Evolutionary conservation across 1,284 basidiomycete species (phyloP).

Genomic region (Ganoderma boninense): DNA sequence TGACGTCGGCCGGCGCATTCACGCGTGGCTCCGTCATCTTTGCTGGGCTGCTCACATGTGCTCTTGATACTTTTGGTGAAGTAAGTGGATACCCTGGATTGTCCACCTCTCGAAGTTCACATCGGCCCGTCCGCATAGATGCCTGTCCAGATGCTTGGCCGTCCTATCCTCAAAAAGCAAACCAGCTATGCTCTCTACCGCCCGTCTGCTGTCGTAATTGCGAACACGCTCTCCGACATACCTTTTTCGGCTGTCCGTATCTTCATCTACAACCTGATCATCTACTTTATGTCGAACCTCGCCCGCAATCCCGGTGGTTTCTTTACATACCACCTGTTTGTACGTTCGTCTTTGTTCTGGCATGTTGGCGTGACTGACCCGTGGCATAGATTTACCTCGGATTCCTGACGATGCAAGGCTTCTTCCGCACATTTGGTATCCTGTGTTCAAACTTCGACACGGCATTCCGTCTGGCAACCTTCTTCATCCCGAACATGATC

Average conservation of each 20-base stretch:
- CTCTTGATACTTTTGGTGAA: slow-evolving; percentile 83
- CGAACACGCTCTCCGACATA: slow-evolving; percentile 80
- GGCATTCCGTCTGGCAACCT: slow-evolving; percentile 66
- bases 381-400: slow-evolving; percentile 55
- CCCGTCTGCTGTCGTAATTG: slow-evolving; percentile 76
- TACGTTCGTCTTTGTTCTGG: slow-evolving; percentile 21
- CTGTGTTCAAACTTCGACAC: slow-evolving; percentile 71
- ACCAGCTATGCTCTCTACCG: slow-evolving; percentile 86
- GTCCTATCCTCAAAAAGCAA: slow-evolving; percentile 67
- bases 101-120: background rate
- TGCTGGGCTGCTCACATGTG: slow-evolving; percentile 74
- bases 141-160: slow-evolving; percentile 78
- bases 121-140: slow-evolving; percentile 44
- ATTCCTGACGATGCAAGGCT: slow-evolving; percentile 74
- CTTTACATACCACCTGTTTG: slow-evolving; percentile 76
- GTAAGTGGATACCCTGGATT: slow-evolving; percentile 39
- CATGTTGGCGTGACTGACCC: background rate
- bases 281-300: slow-evolving; percentile 81
- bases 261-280: slow-evolving; percentile 71
- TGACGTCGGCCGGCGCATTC: slow-evolving; percentile 83
- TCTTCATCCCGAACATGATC: slow-evolving; percentile 73
- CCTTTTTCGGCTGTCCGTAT: slow-evolving; percentile 76
- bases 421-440: slow-evolving; percentile 77
- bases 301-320: slow-evolving; percentile 69
- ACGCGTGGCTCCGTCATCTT: slow-evolving; percentile 90